Conservation (phyloP, 345 rosid species). For the Boechera stricta region DNA sequence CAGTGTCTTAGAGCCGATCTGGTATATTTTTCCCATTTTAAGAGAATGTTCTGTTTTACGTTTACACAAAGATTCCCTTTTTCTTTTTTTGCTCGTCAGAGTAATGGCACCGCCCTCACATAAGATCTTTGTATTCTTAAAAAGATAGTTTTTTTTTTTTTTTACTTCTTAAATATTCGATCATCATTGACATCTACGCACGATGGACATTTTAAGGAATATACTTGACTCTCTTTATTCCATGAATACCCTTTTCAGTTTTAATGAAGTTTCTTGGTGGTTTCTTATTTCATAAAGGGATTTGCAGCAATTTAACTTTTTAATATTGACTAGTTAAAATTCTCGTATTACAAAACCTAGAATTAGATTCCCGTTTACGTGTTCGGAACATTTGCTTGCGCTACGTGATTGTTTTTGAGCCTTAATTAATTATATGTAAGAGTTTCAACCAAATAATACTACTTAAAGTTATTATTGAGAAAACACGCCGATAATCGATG, state of each 20-base stretch:
- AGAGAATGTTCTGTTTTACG: constrained; percentile 36
- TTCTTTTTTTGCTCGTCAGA: constrained; percentile 19
- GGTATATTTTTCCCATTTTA: background rate
- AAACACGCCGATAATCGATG: no score
- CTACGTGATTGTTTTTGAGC: background rate
- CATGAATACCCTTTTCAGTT: constrained; percentile 28
- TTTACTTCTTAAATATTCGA: constrained; percentile 29
- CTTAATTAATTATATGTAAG: background rate
- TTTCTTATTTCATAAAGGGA: constrained; percentile 4
- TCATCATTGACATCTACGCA: constrained; percentile 43
- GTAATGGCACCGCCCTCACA: constrained; percentile 40
- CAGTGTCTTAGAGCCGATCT: constrained; percentile 24
- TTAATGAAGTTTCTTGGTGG: background rate
- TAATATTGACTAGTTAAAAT: background rate
- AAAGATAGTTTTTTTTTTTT: background rate
- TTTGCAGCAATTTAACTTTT: background rate
- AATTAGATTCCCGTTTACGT: background rate
- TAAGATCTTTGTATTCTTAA: constrained; percentile 32
- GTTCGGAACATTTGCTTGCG: background rate
- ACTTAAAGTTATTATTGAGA: background rate
- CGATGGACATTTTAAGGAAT: constrained; percentile 35
- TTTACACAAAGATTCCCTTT: constrained; percentile 29
- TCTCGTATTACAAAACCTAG: background rate
- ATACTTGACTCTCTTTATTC: constrained; percentile 33
- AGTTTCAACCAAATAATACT: background rate